These are phyloP conservation scores for Hypocreales sp. DNA, from an alignment of 2,329 filamentous ascomycete genomes.

Conservation along the genomic window DNA sequence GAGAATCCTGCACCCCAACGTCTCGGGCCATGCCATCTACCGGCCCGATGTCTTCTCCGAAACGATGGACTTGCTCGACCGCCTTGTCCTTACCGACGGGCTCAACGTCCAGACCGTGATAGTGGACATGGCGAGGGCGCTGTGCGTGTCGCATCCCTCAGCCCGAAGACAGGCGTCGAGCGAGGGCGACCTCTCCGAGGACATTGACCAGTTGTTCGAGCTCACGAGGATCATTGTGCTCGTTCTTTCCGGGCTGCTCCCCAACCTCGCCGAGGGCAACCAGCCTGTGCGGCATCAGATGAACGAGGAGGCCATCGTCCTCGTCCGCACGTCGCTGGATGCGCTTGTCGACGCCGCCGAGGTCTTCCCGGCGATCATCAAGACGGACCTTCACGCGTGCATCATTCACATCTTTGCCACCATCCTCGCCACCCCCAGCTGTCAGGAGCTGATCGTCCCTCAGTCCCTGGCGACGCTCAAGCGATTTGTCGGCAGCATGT, in stretches of 20 bases:
- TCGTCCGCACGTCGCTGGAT: conserved; percentile 68
- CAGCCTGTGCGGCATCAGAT: conserved; percentile 58
- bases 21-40: conserved; percentile 93
- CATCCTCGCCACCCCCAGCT: conserved; percentile 68
- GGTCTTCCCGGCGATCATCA: conserved; percentile 92
- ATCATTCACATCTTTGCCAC: conserved; percentile 95
- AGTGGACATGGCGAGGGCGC: conserved; percentile 79
- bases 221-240: conserved; percentile 91
- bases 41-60: conserved; percentile 92
- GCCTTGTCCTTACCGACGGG: conserved; percentile 81
- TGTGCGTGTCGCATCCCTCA: conserved; percentile 84
- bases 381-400: conserved; percentile 87
- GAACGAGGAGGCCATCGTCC: conserved; percentile 70
- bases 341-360: conserved; percentile 88
- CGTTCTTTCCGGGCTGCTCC: conserved; percentile 74
- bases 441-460: conserved; percentile 78
- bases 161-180: conserved; percentile 43
- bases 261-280: conserved; percentile 57
- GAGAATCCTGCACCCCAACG: conserved; percentile 86
- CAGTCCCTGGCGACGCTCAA: conserved; percentile 84
- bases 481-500: conserved; percentile 70
- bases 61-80: conserved; percentile 89
- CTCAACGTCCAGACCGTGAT: conserved; percentile 82
- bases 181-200: conserved; percentile 75
- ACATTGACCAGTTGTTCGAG: conserved; percentile 96